Evolutionary conservation across 371 early-diverging fungal species (phyloP), one percentile per base, ranked within the genome.

Genomic region (Mucor circinelloides): DNA sequence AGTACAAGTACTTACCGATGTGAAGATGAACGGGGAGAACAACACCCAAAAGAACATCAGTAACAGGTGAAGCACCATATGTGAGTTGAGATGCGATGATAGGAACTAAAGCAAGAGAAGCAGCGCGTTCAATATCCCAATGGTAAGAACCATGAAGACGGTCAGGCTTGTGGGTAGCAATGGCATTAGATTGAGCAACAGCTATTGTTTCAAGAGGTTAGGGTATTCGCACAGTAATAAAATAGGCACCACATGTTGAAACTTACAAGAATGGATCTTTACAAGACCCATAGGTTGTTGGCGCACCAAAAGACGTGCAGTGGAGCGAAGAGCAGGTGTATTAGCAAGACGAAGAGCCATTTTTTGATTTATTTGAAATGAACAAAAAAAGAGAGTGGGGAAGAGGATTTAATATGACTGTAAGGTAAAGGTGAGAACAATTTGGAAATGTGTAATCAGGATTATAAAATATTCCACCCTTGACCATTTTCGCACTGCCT

Each of bases 1-100:
- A 17, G 17, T 4, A 5, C 34, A 27, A 32, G 7, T 13, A 38
- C 66, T 69, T 76, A 82, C 97, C 97, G 62, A 96, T 87, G 83
- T 97, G 94, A 61, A 87, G 76, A 84, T 98, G 98, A 57, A 96
- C 66, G 54, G 97, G 97, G 64, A 97, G 74, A 67, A 95, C 90
- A 55, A 96, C 87, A 58, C 95, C 97, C 67, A 98, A 80, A 32
- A 88, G 85, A 74, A 95, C 87, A 77, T 98, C 97, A 76, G 93
- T 90, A 66, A 92, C 81, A 25, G 96, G 92, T 71, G 90, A 85
- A 34, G 96, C 86, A 36, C 97, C 97, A 46, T 84, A 81, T 63
- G 91, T 69, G 42, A 93, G 79, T 58, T 94, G 91, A 27, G 89
- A 84, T 25, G 84, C 90, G 57, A 95, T 74, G 40, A 96, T 76